Evolutionary conservation across 2,329 filamentous ascomycete genomes (phyloP), one percentile per base, ranked within the genome.

Genomic region (Colletotrichum costaricense): DNA sequence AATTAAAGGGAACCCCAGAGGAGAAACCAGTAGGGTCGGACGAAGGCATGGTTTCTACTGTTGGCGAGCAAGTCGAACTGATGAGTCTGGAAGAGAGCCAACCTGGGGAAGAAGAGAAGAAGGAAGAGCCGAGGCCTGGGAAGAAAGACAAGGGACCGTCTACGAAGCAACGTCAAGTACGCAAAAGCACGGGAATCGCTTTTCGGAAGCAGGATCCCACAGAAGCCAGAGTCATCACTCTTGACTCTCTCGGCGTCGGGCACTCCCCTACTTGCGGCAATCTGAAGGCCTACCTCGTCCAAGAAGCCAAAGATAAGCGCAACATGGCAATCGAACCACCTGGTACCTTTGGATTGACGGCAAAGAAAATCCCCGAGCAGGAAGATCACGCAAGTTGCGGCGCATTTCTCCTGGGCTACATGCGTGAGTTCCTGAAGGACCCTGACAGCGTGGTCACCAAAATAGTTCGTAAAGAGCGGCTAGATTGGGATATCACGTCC

Each of bases 381-480:
- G 84, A 90, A 62, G 98, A 99, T 79, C 93, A 89, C 77, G 95
- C 90, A 74, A 97, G 99, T 80, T 99, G 97, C 78, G 97, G 97
- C 9, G 85, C 98, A 0, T 99, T 93, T 77, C 85, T 98, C 3
- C 85, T 98, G 4, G 93, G 92, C 2, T 99, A 98, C 78, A 87
- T 97, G 66, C 90, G 95, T 76, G 91, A 93, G 75, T 98, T 99
- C 75, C 88, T 97, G 19, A 87, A 90, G 65, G 84, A 94, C 72
- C 96, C 96, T 0, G 90, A 94, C 75, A 81, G 80, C 0, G 97
- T 97, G 76, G 86, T 94, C 19, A 84, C 84, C 24, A 92, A 89
- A 73, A 84, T 97, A 22, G 84, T 98, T 5, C 88, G 86, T 30
- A 89, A 88, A 54, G 88, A 93, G 76, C 63, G 78, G 5, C 80